Evolutionary conservation across 2,329 filamentous ascomycete species (phyloP), one percentile per base, ranked within the genome.

Genomic region (Ceratocystis harringtonii): DNA sequence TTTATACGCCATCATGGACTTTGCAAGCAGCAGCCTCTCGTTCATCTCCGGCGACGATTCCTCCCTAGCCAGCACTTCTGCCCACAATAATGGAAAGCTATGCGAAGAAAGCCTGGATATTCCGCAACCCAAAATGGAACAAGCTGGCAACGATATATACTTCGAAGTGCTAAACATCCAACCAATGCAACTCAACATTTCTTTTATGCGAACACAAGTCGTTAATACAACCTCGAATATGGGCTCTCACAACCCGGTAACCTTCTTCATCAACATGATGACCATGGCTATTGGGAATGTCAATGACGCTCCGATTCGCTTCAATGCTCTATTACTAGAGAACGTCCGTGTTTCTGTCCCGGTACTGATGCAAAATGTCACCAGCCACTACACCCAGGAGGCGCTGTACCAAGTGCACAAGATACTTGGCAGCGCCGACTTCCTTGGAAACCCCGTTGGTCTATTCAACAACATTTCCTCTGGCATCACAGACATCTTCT

Each of bases 241-340:
- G 60, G 90, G 90, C 15, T 90, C 90, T 1, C 85, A 84, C 52
- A 99, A 96, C 72, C 95, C 95, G 0, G 81, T 99, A 74, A 97
- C 97, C 92, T 99, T 97, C 78, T 92, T 96, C 73, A 86, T 97
- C 74, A 97, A 99, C 72, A 90, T 97, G 70, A 86, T 99, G 79
- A 97, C 95, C 0, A 99, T 99, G 94, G 95, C 94, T 15, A 94
- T 99, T 71, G 94, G 94, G 69, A 99, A 99, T 71, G 90, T 99
- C 78, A 99, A 99, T 71, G 95, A 99, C 75, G 94, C 94, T 5
- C 95, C 94, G 0, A 86, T 99, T 64, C 86, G 90, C 61, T 85
- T 99, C 73, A 99, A 97, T 69, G 90, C 94, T 0, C 79, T 99
- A 28, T 89, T 99, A 78, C 78, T 99, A 28, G 94, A 99, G 75